These are phyloP conservation scores for Eucalyptus shirleyi DNA, from an alignment of 345 rosid genomes.

Conservation along the genomic window DNA sequence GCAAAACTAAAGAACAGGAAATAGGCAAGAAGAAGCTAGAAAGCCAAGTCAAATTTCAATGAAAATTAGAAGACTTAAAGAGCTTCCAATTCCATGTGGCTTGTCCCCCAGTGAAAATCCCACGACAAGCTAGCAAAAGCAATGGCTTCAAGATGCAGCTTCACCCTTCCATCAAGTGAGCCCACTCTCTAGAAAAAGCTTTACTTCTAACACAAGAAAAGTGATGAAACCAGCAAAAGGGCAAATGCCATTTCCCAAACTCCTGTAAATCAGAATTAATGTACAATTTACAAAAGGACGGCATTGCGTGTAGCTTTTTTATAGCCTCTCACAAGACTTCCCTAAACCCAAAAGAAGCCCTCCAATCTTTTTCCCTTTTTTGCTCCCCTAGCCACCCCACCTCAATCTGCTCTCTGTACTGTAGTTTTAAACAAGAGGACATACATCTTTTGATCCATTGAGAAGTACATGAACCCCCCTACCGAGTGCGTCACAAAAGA, in stretches of 20 bases:
- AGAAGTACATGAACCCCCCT: constrained; percentile 50
- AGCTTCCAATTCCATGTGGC: background rate
- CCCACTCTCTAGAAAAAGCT: background rate
- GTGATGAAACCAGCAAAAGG: background rate
- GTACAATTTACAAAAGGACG: constrained; percentile 1
- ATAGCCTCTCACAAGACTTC: background rate
- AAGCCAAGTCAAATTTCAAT: background rate
- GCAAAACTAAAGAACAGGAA: background rate
- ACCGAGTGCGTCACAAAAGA: constrained; percentile 54
- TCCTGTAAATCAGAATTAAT: constrained; percentile 2
- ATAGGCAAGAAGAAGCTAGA: background rate
- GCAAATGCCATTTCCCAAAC: background rate
- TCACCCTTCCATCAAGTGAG: background rate
- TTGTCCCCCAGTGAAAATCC: background rate
- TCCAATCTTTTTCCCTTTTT: background rate
- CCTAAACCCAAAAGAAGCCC: background rate
- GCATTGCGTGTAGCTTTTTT: background rate
- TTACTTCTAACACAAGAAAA: background rate
- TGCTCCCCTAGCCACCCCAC: background rate
- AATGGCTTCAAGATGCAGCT: background rate
- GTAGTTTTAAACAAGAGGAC: constrained; percentile 49
- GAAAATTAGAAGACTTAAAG: background rate
- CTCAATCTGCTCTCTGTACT: constrained; percentile 41
- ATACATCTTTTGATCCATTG: constrained; percentile 42
- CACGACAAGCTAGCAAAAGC: background rate